Base-by-base conservation (phyloP, 2,329 filamentous ascomycete genomes). In the Calonectria crousiana region DNA sequence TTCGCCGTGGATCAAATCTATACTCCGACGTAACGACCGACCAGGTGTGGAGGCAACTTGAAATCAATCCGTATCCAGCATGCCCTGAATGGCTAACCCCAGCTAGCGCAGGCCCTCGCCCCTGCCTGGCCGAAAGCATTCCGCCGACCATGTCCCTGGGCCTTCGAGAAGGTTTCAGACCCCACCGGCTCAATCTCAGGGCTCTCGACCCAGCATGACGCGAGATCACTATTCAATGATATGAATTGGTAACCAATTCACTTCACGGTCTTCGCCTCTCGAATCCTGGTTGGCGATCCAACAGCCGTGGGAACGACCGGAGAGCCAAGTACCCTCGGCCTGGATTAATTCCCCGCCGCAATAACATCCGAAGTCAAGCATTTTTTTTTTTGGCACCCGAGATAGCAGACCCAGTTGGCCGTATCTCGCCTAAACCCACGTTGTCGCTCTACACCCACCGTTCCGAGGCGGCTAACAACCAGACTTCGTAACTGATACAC, bases 111-210 rank as follows among this genome's bases (percentile, higher is more conserved):
- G 78, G 75, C 64, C 71, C 51, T 52, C 51, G 18, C 56, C 79
- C 79, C 73, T 80, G 79, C 71, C 71, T 44, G 66, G 67, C 64
- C 71, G 72, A 78, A 72, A 78, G 74, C 74, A 78, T 81, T 81
- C 79, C 78, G 76, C 79, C 76, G 79, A 81, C 79, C 79, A 81
- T 81, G 78, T 76, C 79, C 79, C 78, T 81, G 79, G 79, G 78
- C 78, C 78, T 81, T 81, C 79, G 79, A 76, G 79, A 81, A 81
- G 79, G 79, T 80, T 81, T 81, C 78, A 79, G 73, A 75, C 75
- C 71, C 75, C 75, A 75, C 75, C 66, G 64, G 69, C 70, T 72
- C 75, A 76, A 76, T 75, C 75, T 76, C 68, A 51, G 47, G 66
- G 38, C 64, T 67, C 68, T 53, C 74, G 74, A 66, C 73, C 76